These are phyloP conservation scores for Lachnellula arida DNA, from an alignment of 2,329 filamentous ascomycete genomes.

Conservation along the genomic window DNA sequence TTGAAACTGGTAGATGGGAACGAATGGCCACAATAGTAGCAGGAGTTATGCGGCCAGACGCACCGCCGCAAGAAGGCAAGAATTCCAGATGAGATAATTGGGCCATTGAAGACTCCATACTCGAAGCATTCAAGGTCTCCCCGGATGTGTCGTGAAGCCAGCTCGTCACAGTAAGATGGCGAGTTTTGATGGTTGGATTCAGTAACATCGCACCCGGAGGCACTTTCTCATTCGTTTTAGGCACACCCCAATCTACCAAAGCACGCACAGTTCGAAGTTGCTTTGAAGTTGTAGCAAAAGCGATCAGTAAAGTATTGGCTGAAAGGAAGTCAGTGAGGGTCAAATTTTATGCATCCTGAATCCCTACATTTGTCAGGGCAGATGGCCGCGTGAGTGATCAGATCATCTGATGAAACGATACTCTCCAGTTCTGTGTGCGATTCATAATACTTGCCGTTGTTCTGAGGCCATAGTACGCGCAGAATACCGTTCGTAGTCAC, in stretches of 20 bases:
- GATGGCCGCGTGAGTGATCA: slow-evolving; percentile 76
- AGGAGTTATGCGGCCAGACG: slow-evolving; percentile 32
- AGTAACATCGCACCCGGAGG: slow-evolving; percentile 43
- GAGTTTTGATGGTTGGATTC: slow-evolving; percentile 50
- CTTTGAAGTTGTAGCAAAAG: slow-evolving; percentile 63
- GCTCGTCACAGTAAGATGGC: slow-evolving; percentile 52
- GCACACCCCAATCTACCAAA: slow-evolving; percentile 66
- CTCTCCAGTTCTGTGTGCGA: slow-evolving; percentile 69
- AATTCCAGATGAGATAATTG: slow-evolving; percentile 72
- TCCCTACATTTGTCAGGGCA: slow-evolving; percentile 66
- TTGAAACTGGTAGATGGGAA: slow-evolving; percentile 51
- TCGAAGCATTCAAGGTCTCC: slow-evolving; percentile 34
- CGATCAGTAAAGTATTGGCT: slow-evolving; percentile 52
- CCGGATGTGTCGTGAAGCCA: slow-evolving; percentile 37
- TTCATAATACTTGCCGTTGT: slow-evolving; percentile 67
- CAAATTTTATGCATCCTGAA: not conserved
- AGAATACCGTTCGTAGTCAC: slow-evolving; percentile 71
- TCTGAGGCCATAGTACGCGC: slow-evolving; percentile 73
- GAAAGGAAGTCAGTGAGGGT: slow-evolving; percentile 9
- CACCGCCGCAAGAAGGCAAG: slow-evolving; percentile 61
- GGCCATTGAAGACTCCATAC: slow-evolving; percentile 48
- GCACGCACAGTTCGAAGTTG: slow-evolving; percentile 72
- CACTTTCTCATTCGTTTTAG: slow-evolving; percentile 52
- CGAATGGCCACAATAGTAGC: slow-evolving; percentile 70
- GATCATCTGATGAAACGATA: slow-evolving; percentile 64